phyloP scores from a whole-genome alignment of 2,329 filamentous ascomycete genomes.

The Penicillium rolfsii region DNA sequence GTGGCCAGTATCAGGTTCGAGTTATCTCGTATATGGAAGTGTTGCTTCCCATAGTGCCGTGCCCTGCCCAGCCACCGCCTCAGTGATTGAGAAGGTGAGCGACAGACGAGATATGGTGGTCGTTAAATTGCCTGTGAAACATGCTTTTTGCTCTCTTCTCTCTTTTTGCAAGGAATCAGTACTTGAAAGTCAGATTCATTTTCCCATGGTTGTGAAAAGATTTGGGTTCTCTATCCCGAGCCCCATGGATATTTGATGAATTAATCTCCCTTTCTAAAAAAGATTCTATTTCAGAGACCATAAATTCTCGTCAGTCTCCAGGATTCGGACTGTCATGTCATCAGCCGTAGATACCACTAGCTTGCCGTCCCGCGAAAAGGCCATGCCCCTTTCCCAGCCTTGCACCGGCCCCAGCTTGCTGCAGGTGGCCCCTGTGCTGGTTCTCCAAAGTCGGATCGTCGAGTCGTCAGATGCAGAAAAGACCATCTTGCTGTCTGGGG shows the following conservation, averaged over 20 bases:
- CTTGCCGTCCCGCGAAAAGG: slow-evolving; percentile 6
- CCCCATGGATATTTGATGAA: background rate
- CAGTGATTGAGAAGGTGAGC: background rate
- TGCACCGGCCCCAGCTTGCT: slow-evolving; percentile 4
- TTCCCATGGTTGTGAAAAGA: background rate
- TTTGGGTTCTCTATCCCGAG: slow-evolving; percentile 1
- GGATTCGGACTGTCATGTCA: slow-evolving; percentile 10
- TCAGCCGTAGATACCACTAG: slow-evolving; percentile 10
- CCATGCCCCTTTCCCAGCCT: slow-evolving; percentile 10
- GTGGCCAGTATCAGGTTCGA: slow-evolving; percentile 5
- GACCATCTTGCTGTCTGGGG: slow-evolving; percentile 12
- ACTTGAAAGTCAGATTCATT: background rate
- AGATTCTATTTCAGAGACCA: slow-evolving; percentile 8
- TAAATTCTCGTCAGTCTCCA: slow-evolving; percentile 8
- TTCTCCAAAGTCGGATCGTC: slow-evolving; percentile 32
- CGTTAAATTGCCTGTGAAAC: background rate
- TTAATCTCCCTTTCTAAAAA: background rate
- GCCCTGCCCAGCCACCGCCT: background rate
- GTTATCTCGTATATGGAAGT: slow-evolving; percentile 6
- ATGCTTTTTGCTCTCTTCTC: background rate
- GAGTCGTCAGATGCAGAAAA: slow-evolving; percentile 22
- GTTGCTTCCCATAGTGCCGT: background rate
- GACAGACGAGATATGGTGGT: background rate
- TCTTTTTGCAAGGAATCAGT: background rate
- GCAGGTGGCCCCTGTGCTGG: slow-evolving; percentile 4